Conservation (phyloP, 2,329 filamentous ascomycete genomes). For the Aureobasidium sp. region DNA sequence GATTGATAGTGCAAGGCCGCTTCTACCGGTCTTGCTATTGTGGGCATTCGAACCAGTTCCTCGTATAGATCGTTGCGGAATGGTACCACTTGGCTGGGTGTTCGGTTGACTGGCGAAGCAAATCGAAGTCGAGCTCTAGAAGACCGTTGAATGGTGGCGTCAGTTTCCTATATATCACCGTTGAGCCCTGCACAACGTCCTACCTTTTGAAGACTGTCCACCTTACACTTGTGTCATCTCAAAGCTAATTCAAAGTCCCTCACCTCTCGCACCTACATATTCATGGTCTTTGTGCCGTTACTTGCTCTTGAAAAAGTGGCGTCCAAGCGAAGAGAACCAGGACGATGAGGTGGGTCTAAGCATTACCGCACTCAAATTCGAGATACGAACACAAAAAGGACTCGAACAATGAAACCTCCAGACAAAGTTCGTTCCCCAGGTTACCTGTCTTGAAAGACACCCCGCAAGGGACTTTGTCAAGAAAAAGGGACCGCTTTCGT, state of each 20-base stretch:
- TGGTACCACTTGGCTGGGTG: not conserved
- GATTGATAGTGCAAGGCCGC: not conserved
- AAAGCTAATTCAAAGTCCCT: not conserved
- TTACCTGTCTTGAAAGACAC: not conserved
- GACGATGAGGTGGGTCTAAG: too few species aligned
- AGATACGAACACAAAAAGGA: not conserved
- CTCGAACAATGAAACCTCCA: not conserved
- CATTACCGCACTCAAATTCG: too few species aligned
- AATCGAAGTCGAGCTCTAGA: not conserved
- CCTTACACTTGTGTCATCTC: not conserved
- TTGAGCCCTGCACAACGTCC: not conserved
- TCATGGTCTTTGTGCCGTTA: not conserved
- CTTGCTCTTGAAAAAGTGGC: not conserved
- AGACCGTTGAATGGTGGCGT: conserved; percentile 3
- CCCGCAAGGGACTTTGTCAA: not conserved
- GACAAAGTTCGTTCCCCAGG: not conserved
- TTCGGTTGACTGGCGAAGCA: not conserved
- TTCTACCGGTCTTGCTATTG: not conserved
- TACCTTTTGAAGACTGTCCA: not conserved
- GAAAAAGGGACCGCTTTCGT: not conserved
- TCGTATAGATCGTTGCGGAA: not conserved
- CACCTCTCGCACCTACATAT: not conserved
- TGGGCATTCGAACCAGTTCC: not conserved
- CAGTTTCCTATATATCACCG: not conserved
- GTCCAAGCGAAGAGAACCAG: too few species aligned